Evolutionary conservation across 2,329 filamentous ascomycete genomes (phyloP), one percentile per base, ranked within the genome.

Genomic region (Fusarium sp.): DNA sequence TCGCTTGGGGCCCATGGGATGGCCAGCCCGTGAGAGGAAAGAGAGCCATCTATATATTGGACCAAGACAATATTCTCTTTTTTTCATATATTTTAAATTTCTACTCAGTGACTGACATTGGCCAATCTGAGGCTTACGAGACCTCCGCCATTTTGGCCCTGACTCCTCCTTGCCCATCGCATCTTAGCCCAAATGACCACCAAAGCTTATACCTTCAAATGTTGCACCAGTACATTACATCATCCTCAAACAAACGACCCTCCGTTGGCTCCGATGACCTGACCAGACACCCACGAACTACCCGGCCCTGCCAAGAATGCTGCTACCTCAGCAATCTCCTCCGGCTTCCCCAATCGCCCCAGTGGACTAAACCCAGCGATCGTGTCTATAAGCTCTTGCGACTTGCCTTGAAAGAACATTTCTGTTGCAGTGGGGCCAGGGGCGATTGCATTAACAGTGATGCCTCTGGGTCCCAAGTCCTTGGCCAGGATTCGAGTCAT

Each of bases 401-500:
- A 53, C 8, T 61, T 61, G 2, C 57, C 55, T 14, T 60, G 32
- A 4, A 61, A 61, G 21, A 61, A 61, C 55, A 61, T 43, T 7
- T 61, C 57, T 0, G 57, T 61, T 4, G 55, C 57, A 0, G 55
- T 61, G 4, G 57, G 57, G 2, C 57, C 55, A 7, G 57, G 57
- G 1, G 57, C 57, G 2, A 61, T 53, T 1, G 55, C 36, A 8
- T 61, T 61, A 5, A 61, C 57, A 6, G 55, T 61, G 4, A 60
- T 61, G 1, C 57, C 57, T 23, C 34, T 60, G 4, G 46, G n/a
- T 36, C 57, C 57, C 1, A 61, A 44, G 0, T 61, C 55, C 28
- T 61, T 61, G 6, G 57, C 55, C 17, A 61, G 17, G 1, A 61
- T 58, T n/a, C 55, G 12, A 3, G 57, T 46, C 57, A 61, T 61